Evolutionary conservation across 495 filamentous ascomycete species (phyloP), one percentile per base, ranked within the genome.

Genomic region (Penicillium verhagenii): DNA sequence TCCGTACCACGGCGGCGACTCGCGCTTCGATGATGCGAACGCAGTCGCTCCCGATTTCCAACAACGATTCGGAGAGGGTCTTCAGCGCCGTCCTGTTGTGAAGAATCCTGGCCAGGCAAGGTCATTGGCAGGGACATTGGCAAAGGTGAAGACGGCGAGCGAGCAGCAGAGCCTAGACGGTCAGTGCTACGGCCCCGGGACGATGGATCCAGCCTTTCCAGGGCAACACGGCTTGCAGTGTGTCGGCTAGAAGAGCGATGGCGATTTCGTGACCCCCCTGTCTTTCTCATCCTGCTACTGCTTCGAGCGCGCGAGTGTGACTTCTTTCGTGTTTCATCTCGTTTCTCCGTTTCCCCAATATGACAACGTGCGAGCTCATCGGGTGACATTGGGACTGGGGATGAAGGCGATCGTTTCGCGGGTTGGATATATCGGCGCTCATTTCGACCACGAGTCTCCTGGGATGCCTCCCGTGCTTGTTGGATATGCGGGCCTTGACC

Each of bases 331-430:
- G 74, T 61, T 31, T 75, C 73, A 14, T 76, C 68, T 8, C 71
- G 68, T 40, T 68, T 77, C 7, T 78, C 79, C 14, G 71, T 57
- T 26, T 64, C 76, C 1, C 72, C 75, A 0, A 70, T 79, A 46
- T 80, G 75, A 31, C 83, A 75, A 57, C 77, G 81, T 60, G 83
- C 82, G 59, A 89, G 59, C 54, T 94, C 90, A 59, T 96, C 89
- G 0, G 90, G 90, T 1, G 91, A 92, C 92, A 96, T 96, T 16
- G 91, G 89, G 11, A 95, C 83, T 0, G 92, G 92, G 9, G 91
- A 96, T 39, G 90, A 93, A 4, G 91, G 92, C 6, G 92, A 96
- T 5, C 90, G 80, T 65, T 96, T 95, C 6, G 89, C 87, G 25
- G 91, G 87, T 35, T 85, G 88, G 57, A 91, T 89, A 57, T 87